Evolutionary conservation across 495 filamentous ascomycete genomes (phyloP).

Genomic region (Margaritispora aquatica): DNA sequence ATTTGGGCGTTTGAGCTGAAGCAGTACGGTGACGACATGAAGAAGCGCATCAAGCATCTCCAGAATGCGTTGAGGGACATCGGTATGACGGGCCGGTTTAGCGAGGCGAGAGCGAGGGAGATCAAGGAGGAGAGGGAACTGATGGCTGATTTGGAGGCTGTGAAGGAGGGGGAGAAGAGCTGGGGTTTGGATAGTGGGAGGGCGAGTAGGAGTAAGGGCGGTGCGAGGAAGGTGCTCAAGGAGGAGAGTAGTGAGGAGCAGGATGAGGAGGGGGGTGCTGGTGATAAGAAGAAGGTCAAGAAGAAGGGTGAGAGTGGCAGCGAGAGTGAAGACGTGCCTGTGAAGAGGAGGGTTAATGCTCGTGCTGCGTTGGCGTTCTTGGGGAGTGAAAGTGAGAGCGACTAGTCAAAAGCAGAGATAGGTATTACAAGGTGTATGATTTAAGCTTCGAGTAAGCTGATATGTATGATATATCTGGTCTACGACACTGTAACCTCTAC

Average conservation of each 20-base stretch:
- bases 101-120: conserved; percentile 71
- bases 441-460: too few species aligned
- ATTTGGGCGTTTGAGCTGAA: conserved; percentile 84
- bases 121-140: conserved; percentile 86
- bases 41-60: conserved; percentile 79
- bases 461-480: too few species aligned
- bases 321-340: not conserved
- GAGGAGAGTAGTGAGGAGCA: conserved; percentile 16
- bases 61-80: conserved; percentile 68
- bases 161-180: conserved; percentile 67
- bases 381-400: not conserved
- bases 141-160: conserved; percentile 70
- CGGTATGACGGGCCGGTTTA: conserved; percentile 86
- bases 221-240: conserved; percentile 33
- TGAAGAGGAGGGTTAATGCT: not conserved
- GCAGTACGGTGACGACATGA: conserved; percentile 56
- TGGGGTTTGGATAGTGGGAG: conserved; percentile 57
- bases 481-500: too few species aligned
- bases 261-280: not conserved
- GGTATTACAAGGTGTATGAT: not conserved
- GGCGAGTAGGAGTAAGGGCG: conserved; percentile 26
- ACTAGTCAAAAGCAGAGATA: too few species aligned
- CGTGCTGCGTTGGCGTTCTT: not conserved
- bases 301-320: not conserved
- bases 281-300: not conserved